Evolutionary conservation across 1,284 basidiomycete genomes (phyloP), one percentile per base, ranked within the genome.

Genomic region (Neolentinus lepideus): DNA sequence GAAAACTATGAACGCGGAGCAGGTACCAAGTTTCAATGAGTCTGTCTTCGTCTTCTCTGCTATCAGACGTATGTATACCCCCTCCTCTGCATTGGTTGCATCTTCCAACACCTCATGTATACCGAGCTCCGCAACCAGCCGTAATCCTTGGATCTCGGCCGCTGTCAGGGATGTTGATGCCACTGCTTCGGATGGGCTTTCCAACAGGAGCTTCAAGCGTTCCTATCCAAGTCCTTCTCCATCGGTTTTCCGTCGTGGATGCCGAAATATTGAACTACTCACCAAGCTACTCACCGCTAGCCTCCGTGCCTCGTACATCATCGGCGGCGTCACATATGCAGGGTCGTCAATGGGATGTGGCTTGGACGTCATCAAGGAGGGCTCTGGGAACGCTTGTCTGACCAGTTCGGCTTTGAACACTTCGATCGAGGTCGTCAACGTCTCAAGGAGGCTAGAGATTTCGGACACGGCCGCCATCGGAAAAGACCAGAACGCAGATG

Each of bases 221-320:
- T 29, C 27, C 47, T 50, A 26, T 21, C n/a, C 16, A 8, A 21
- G n/a, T n/a, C n/a, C n/a, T n/a, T n/a, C n/a, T n/a, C n/a, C n/a
- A n/a, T n/a, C n/a, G n/a, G n/a, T n/a, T n/a, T n/a, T n/a, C n/a
- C n/a, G n/a, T n/a, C n/a, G n/a, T n/a, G n/a, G n/a, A n/a, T n/a
- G n/a, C n/a, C n/a, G n/a, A n/a, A n/a, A n/a, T n/a, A 35, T 35
- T 35, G 33, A 16, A 16, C 9, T 9, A 21, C 47, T 50, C 27
- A 50, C 47, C 47, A 50, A 16, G n/a, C 47, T 50, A 21, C 24
- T 12, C 22, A 50, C n/a, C 4, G 47, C 47, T 12, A 50, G 8
- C 47, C 47, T 25, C 14, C 47, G 47, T 16, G 47, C 47, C n/a
- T 50, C 47, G 22, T 50, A 50, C 47, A 50, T 50, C 22, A 16